Evolutionary conservation across 495 filamentous ascomycete species (phyloP).

Genomic region (Penicillium coprophilum): DNA sequence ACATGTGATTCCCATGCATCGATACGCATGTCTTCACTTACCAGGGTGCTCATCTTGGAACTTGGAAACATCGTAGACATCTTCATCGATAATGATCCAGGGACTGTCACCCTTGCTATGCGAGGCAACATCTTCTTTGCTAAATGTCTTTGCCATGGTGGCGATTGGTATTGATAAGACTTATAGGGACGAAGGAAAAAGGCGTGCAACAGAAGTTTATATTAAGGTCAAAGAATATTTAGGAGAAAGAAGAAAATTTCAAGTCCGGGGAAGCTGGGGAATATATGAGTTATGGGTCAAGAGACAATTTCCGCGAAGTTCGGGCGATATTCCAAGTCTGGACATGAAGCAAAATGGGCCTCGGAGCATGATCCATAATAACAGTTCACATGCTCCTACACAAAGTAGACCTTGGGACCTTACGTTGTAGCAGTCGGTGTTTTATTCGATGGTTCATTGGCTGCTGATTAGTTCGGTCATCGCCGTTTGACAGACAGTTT

Average conservation of each 20-base stretch:
- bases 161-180: background rate
- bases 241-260: constrained; percentile 23
- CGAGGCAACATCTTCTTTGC: constrained; percentile 78
- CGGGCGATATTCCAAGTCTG: constrained; percentile 12
- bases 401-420: constrained; percentile 8
- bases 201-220: constrained; percentile 3
- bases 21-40: constrained; percentile 36
- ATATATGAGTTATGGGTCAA: constrained; percentile 23
- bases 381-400: constrained; percentile 10
- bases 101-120: constrained; percentile 85
- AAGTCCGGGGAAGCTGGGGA: constrained; percentile 30
- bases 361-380: constrained; percentile 16
- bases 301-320: constrained; percentile 13
- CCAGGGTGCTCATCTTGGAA: constrained; percentile 93
- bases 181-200: constrained; percentile 2
- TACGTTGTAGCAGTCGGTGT: constrained; percentile 9
- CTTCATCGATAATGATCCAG: constrained; percentile 90
- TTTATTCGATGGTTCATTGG: constrained; percentile 17
- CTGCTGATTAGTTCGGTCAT: constrained; percentile 26
- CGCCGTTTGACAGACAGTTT: constrained; percentile 10
- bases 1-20: constrained; percentile 13
- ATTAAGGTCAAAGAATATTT: constrained; percentile 8
- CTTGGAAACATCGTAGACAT: constrained; percentile 94
- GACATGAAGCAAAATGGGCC: constrained; percentile 18
- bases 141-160: constrained; percentile 87